These are phyloP conservation scores for Striga asiatica DNA, from an alignment of 257 asterid species.

Conservation along the genomic window DNA sequence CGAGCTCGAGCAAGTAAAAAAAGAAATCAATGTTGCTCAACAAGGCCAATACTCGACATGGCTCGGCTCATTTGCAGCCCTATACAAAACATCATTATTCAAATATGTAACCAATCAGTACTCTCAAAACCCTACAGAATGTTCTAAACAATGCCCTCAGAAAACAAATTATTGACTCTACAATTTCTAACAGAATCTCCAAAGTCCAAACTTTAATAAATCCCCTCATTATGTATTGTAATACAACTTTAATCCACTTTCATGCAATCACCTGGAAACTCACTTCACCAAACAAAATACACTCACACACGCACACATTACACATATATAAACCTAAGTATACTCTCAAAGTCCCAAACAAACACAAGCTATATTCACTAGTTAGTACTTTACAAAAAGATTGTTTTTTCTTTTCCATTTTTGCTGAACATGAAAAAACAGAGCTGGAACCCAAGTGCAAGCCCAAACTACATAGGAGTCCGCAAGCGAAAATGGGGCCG, in stretches of 20 bases:
- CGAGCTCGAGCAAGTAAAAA: too few relatives aligned
- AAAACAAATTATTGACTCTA: too few relatives aligned
- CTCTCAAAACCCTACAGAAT: too few relatives aligned
- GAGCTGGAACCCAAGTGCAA: too few relatives aligned
- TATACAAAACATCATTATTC: too few relatives aligned
- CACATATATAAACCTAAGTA: background rate
- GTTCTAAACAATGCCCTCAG: too few relatives aligned
- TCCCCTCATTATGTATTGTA: background rate
- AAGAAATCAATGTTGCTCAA: too few relatives aligned
- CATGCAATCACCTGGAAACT: background rate
- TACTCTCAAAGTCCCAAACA: too few relatives aligned
- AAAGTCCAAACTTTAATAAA: background rate
- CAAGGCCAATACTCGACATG: too few relatives aligned
- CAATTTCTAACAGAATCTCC: background rate
- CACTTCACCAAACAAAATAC: background rate
- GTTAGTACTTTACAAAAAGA: background rate
- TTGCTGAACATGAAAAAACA: background rate
- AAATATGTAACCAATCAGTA: too few relatives aligned
- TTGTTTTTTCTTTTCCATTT: too few relatives aligned
- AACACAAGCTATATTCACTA: background rate
- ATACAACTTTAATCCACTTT: constrained; percentile 1
- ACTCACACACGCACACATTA: background rate
- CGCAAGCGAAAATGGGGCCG: constrained; percentile 20
- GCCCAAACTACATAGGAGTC: background rate
- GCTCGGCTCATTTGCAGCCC: too few relatives aligned